phyloP scores from a whole-genome alignment of 352 stramenopile genomes.

The Pythium rishiriense region DNA sequence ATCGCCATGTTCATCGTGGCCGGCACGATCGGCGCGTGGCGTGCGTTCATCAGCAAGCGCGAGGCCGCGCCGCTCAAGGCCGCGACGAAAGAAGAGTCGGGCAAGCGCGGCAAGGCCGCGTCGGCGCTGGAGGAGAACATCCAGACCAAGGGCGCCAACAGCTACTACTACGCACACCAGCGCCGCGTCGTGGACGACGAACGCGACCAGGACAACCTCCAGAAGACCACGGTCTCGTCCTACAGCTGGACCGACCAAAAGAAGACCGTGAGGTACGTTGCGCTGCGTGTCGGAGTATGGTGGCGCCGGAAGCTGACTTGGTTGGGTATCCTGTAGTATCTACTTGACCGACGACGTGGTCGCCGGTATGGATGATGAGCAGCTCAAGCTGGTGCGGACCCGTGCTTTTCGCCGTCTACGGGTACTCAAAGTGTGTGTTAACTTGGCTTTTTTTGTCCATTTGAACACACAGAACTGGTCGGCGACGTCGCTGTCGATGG shows the following conservation, averaged over 20 bases:
- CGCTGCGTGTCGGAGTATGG: background rate
- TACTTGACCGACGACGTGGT: conserved; percentile 70
- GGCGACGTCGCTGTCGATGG: conserved; percentile 71
- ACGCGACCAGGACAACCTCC: conserved; percentile 24
- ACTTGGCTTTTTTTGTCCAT: background rate
- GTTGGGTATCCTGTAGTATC: conserved; percentile 42
- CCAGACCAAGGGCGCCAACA: conserved; percentile 71
- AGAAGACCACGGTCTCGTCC: conserved; percentile 64
- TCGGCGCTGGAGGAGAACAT: conserved; percentile 66
- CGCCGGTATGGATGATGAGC: conserved; percentile 50
- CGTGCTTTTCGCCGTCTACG: too few species aligned
- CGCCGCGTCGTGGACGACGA: conserved; percentile 30
- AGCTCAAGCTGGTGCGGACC: conserved; percentile 59
- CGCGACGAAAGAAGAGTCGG: background rate
- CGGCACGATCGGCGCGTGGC: conserved; percentile 17
- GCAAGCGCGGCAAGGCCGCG: conserved; percentile 6
- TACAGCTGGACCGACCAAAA: conserved; percentile 83
- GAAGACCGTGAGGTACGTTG: conserved; percentile 53
- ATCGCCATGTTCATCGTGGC: conserved; percentile 32
- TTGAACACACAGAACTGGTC: conserved; percentile 67
- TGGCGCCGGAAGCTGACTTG: background rate
- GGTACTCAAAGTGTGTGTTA: too few species aligned
- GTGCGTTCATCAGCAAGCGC: conserved; percentile 6
- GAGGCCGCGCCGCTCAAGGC: background rate
- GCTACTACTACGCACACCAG: conserved; percentile 85